A percentile compares a stretch with the other conserved stretches of the same genome.
phyloP scores from a whole-genome alignment of 2,329 filamentous ascomycete genomes.

The Verticillium isaacii region DNA sequence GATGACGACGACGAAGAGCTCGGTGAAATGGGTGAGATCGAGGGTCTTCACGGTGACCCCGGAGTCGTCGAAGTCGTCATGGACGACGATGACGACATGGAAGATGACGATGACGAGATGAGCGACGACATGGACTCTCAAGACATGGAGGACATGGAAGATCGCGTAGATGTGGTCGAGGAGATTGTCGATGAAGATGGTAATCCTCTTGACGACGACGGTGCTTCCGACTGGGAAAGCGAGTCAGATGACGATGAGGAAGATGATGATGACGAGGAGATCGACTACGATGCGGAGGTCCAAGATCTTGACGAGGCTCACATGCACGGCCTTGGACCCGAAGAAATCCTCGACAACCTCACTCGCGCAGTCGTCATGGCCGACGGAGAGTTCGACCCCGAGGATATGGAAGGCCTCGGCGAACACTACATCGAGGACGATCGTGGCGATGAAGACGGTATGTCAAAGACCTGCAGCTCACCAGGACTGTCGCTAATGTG shows the following conservation, averaged over 20 bases:
- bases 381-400: constrained; percentile 46
- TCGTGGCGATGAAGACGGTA: constrained; percentile 54
- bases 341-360: constrained; percentile 45
- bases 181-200: constrained; percentile 62
- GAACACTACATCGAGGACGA: constrained; percentile 50
- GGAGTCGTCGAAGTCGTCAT: constrained; percentile 73
- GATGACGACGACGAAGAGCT: constrained; percentile 77
- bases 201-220: constrained; percentile 54
- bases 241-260: constrained; percentile 54
- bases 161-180: constrained; percentile 35
- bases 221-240: constrained; percentile 57
- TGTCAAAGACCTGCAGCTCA: constrained; percentile 5
- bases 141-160: constrained; percentile 50
- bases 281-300: constrained; percentile 50
- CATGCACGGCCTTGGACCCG: constrained; percentile 40
- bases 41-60: constrained; percentile 62
- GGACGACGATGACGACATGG: constrained; percentile 62
- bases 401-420: constrained; percentile 45
- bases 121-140: constrained; percentile 46
- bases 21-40: constrained; percentile 79
- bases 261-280: constrained; percentile 44
- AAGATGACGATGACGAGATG: constrained; percentile 56
- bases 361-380: constrained; percentile 48
- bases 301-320: constrained; percentile 48
- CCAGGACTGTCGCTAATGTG: constrained; percentile 15